These are phyloP conservation scores for Chalciporus piperatoides DNA, from an alignment of 1,284 basidiomycete species.

Conservation along the genomic window DNA sequence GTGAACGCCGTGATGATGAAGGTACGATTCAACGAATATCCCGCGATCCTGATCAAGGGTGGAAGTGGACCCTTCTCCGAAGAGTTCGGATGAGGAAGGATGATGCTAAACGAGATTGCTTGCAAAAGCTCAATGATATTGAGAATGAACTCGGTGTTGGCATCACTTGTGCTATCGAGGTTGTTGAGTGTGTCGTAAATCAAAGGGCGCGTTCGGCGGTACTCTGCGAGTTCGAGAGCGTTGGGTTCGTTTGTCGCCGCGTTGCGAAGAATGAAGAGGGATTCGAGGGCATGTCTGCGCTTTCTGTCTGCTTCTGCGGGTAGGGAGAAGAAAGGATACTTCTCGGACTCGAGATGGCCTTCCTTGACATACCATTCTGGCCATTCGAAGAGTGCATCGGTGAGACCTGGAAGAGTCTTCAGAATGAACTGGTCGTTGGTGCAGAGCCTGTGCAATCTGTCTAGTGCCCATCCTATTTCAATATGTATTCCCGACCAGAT, in stretches of 20 bases:
- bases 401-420: slow-evolving; percentile 64
- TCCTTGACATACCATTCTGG: slow-evolving; percentile 69
- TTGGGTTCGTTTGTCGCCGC: slow-evolving; percentile 66
- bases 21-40: slow-evolving; percentile 62
- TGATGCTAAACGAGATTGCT: slow-evolving; percentile 42
- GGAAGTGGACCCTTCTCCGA: slow-evolving; percentile 43
- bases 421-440: slow-evolving; percentile 72
- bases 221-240: slow-evolving; percentile 52
- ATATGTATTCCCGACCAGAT: slow-evolving; percentile 70
- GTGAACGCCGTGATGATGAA: slow-evolving; percentile 64
- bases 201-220: slow-evolving; percentile 57
- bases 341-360: slow-evolving; percentile 44
- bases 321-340: slow-evolving; percentile 50
- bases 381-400: slow-evolving; percentile 78
- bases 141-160: slow-evolving; percentile 65
- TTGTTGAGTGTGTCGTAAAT: slow-evolving; percentile 56
- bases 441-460: slow-evolving; percentile 72
- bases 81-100: slow-evolving; percentile 36
- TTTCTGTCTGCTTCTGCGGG: slow-evolving; percentile 48
- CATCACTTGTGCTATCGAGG: slow-evolving; percentile 53
- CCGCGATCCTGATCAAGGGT: slow-evolving; percentile 51
- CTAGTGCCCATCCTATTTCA: slow-evolving; percentile 79
- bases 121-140: slow-evolving; percentile 67
- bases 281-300: slow-evolving; percentile 67
- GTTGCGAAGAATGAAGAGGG: slow-evolving; percentile 74